Conservation (phyloP, 2,329 filamentous ascomycete species). For the Lasiodiplodia theobromae region DNA sequence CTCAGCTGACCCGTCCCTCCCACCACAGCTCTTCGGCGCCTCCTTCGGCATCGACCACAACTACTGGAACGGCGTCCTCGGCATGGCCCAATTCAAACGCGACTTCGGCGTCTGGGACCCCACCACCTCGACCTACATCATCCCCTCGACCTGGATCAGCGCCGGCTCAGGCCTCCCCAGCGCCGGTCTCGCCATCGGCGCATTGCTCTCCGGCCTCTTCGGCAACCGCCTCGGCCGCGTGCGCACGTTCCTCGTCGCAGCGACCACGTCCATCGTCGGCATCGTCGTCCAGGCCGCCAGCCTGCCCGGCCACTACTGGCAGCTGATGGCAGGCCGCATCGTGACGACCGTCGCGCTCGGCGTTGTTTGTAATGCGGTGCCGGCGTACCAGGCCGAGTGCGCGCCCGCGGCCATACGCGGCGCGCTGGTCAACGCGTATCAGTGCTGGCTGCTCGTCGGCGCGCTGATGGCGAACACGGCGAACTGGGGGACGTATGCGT, state of each 20-base stretch:
- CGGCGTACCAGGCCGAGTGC: background rate
- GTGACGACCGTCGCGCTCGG: constrained; percentile 8
- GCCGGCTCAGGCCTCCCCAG: constrained; percentile 4
- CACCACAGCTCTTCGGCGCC: no score
- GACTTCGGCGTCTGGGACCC: background rate
- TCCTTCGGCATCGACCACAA: constrained; percentile 14
- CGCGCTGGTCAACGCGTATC: constrained; percentile 21
- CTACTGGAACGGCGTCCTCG: constrained; percentile 13
- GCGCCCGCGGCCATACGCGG: background rate
- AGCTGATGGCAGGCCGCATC: constrained; percentile 6
- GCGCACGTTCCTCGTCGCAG: background rate
- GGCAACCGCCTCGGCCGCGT: constrained; percentile 5
- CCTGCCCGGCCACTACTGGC: background rate
- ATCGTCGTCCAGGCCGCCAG: background rate
- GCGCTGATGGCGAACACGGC: background rate
- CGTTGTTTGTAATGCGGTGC: constrained; percentile 2
- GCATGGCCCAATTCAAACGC: background rate
- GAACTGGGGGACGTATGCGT: no score
- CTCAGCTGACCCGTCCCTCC: no score
- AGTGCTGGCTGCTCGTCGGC: constrained; percentile 17
- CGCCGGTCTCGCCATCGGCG: constrained; percentile 9
- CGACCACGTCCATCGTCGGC: constrained; percentile 1
- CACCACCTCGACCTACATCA: background rate
- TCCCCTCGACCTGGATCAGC: constrained; percentile 12
- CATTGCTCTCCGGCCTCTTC: background rate